These are phyloP conservation scores for Glycine tomentella DNA, from an alignment of 306 rosid genomes.

Conservation along the genomic window DNA sequence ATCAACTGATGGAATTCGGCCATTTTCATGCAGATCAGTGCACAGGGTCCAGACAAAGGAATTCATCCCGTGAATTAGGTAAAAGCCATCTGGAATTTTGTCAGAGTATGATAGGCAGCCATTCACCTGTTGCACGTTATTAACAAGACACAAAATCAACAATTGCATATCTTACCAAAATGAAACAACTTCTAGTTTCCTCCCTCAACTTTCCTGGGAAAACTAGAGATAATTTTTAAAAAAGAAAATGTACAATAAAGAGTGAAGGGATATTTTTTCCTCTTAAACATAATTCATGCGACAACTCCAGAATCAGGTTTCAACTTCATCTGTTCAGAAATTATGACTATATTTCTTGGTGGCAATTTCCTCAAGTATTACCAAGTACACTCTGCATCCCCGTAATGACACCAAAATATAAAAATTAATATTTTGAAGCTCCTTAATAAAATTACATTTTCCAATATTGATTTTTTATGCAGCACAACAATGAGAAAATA, in stretches of 20 bases:
- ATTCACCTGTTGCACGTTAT: slow-evolving; percentile 75
- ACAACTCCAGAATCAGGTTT: slow-evolving; percentile 23
- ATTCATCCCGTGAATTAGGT: slow-evolving; percentile 87
- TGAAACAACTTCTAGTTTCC: slow-evolving; percentile 35
- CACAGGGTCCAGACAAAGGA: slow-evolving; percentile 93
- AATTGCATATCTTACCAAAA: slow-evolving; percentile 38
- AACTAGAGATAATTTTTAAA: background rate
- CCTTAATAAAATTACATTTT: background rate
- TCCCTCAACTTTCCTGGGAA: slow-evolving; percentile 6
- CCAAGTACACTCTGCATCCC: slow-evolving; percentile 21
- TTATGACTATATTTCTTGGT: slow-evolving; percentile 8
- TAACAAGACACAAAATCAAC: slow-evolving; percentile 48
- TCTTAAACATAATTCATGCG: slow-evolving; percentile 14
- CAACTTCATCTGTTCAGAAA: slow-evolving; percentile 28
- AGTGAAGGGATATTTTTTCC: slow-evolving; percentile 4
- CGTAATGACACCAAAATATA: slow-evolving; percentile 10
- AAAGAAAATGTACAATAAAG: background rate
- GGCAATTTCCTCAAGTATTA: slow-evolving; percentile 4
- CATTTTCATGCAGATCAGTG: slow-evolving; percentile 85
- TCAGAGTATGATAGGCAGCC: slow-evolving; percentile 94
- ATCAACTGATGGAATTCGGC: slow-evolving; percentile 91
- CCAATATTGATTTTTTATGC: background rate
- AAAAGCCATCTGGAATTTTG: slow-evolving; percentile 94
- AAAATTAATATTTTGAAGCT: slow-evolving; percentile 28
- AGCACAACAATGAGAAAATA: slow-evolving; percentile 26